Conservation (phyloP, 345 rosid genomes). For the Chamaenerion angustifolium region DNA sequence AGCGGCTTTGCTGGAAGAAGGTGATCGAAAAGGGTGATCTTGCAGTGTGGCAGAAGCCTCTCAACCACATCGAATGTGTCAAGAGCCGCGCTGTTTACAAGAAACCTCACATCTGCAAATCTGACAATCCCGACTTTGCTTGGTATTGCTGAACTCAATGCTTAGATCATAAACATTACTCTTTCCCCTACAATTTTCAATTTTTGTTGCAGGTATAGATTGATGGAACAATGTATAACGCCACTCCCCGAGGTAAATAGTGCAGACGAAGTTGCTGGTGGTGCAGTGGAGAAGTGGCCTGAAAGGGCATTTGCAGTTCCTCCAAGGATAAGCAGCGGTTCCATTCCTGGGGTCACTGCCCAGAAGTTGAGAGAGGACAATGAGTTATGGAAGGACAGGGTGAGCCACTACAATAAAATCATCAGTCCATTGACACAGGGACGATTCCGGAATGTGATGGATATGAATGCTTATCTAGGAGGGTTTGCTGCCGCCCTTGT, state of each 20-base stretch:
- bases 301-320: conserved; percentile 65
- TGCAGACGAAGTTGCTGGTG: conserved; percentile 70
- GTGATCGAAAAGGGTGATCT: conserved; percentile 62
- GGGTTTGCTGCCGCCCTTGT: conserved; percentile 73
- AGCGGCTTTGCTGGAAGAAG: conserved; percentile 86
- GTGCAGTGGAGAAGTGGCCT: conserved; percentile 80
- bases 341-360: conserved; percentile 45
- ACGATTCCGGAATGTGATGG: conserved; percentile 77
- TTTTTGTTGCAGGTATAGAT: conserved; percentile 39
- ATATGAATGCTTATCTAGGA: conserved; percentile 89
- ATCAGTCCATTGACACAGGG: conserved; percentile 43
- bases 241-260: conserved; percentile 62
- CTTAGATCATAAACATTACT: no score
- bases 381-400: conserved; percentile 66
- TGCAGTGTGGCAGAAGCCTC: conserved; percentile 70
- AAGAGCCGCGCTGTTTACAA: conserved; percentile 29
- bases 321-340: conserved; percentile 64
- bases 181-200: no score
- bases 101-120: conserved; percentile 57
- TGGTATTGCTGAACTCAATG: conserved; percentile 69
- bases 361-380: conserved; percentile 64
- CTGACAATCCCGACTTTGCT: conserved; percentile 50
- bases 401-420: conserved; percentile 47
- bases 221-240: conserved; percentile 69
- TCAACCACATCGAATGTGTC: conserved; percentile 67